A percentile compares a stretch with the other conserved stretches of the same genome.
Conservation (phyloP, 2,329 filamentous ascomycete species). For the Xylaria sp. region DNA sequence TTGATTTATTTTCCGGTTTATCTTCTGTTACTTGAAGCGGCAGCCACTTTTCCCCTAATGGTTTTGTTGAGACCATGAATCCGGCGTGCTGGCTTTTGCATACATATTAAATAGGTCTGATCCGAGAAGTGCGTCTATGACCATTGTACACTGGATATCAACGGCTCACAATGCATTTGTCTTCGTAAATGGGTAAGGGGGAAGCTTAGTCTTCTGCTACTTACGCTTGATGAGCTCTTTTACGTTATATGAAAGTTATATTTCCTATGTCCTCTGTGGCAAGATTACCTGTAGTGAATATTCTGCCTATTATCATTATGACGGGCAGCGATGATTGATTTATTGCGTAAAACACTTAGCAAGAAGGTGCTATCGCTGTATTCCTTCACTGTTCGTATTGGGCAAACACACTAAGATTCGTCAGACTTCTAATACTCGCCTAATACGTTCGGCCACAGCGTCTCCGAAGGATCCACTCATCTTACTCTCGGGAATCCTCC, state of each 20-base stretch:
- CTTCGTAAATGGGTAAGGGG: background rate
- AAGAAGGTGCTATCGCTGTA: background rate
- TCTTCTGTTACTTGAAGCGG: background rate
- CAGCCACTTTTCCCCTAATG: background rate
- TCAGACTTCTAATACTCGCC: background rate
- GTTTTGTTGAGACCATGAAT: background rate
- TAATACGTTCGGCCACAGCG: background rate
- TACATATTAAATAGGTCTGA: background rate
- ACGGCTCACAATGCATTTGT: background rate
- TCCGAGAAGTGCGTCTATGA: background rate
- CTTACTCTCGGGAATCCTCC: constrained; percentile 11
- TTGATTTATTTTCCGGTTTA: background rate
- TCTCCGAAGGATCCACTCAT: constrained; percentile 25
- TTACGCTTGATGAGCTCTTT: background rate
- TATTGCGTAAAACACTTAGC: background rate
- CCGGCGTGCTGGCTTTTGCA: background rate
- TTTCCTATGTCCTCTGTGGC: background rate
- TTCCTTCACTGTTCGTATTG: background rate
- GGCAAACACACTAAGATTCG: constrained; percentile 7
- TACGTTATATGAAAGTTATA: background rate
- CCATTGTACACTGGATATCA: background rate
- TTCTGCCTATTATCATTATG: too few species aligned
- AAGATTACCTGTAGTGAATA: background rate
- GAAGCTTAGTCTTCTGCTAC: background rate
- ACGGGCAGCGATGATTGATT: background rate